Evolutionary conservation across 2,329 filamentous ascomycete genomes (phyloP), one percentile per base, ranked within the genome.

Genomic region (Dothistroma septosporum): DNA sequence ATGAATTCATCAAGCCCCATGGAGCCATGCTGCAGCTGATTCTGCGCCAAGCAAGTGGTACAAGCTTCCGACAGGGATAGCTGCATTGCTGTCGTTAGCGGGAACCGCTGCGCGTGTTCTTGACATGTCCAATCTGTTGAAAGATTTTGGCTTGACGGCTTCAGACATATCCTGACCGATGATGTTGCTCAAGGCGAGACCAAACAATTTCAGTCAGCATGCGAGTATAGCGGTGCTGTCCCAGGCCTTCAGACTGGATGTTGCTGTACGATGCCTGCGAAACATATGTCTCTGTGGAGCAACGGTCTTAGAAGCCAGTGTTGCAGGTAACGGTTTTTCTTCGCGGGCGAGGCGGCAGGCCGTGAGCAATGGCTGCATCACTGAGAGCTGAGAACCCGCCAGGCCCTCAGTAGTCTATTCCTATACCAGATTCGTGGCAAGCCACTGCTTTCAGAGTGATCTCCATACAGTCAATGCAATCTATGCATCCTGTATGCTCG

Each of bases 401-500:
- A n/a, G 4, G 4, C 19, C 4, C 49, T 9, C 24, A 32, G 21
- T 31, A 31, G 32, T 52, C 49, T 52, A 22, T 52, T 11, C 31
- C 31, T 21, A 82, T 69, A 0, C 80, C 81, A 12, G 76, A 74
- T 16, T 81, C 71, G 41, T 83, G 80, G 4, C 73, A 75, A 1
- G 79, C 77, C 7, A 83, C 68, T 12, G 77, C 73, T 2, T 73
- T 74, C 7, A 81, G 69, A 0, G 79, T 82, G 31, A 83, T 69
- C 10, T 78, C 74, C 37, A 81, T 75, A 80, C 80, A 83, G 55
- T 75, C 68, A 1, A 78, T 68, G 1, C 72, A 69, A 21, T 70
- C 68, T 2, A 78, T 64, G 1, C 65, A 50, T 75, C 22, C 14
- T 16, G 37, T 16, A 7, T 70, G 5, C 55, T 64, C 12, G 60